Percentiles rank a stretch among this genome's conserved stretches.
Conservation (phyloP, 208 protist species). For the Acanthamoeba quina region DNA sequence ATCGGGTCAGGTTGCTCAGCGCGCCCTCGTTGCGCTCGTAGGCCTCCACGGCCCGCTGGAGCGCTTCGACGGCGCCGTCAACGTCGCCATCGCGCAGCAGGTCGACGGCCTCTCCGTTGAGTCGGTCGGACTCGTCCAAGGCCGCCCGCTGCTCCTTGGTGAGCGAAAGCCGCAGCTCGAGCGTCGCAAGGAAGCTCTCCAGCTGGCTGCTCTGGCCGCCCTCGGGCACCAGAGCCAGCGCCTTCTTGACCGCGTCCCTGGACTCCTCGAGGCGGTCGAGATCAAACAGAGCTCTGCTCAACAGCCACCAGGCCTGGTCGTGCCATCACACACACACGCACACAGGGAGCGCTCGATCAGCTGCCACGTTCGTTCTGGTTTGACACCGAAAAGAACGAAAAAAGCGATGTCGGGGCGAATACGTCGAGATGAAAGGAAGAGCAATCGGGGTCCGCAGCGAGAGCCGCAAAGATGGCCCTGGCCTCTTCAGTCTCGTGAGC, state of each 20-base stretch:
- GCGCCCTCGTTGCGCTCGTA: conserved; percentile 1
- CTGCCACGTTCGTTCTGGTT: not conserved
- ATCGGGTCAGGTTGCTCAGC: not conserved
- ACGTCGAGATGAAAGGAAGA: not conserved
- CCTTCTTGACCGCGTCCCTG: not conserved
- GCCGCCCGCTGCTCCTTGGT: not conserved
- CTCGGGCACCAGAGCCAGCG: not conserved
- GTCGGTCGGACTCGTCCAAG: not conserved
- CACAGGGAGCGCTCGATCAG: too few relatives aligned
- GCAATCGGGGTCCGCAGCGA: not conserved
- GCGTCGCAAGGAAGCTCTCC: not conserved
- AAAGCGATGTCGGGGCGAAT: not conserved
- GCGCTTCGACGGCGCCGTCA: not conserved
- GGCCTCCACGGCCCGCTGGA: not conserved
- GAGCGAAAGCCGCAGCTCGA: not conserved
- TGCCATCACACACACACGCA: not conserved
- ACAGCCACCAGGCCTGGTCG: not conserved
- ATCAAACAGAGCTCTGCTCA: not conserved
- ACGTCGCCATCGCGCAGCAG: not conserved
- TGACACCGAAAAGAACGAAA: not conserved
- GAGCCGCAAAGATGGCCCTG: not conserved
- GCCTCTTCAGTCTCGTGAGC: not conserved
- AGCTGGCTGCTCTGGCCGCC: not conserved
- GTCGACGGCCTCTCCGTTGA: not conserved
- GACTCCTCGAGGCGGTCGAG: not conserved